Conservation (phyloP, 352 stramenopile genomes). For the Peronospora farinosa region DNA sequence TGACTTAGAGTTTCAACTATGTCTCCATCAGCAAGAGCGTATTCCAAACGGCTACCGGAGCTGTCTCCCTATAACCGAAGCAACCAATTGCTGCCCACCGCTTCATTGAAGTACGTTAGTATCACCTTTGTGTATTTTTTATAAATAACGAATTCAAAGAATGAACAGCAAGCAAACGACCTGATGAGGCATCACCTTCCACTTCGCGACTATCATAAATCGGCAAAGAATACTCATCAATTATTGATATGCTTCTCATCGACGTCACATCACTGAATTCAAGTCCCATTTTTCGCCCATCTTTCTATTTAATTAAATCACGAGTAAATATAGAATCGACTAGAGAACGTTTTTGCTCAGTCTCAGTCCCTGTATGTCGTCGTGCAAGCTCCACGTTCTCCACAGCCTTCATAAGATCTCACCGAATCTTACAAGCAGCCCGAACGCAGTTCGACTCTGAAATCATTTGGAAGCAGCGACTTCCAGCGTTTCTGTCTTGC, state of each 20-base stretch:
- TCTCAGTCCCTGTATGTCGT: conserved; percentile 17
- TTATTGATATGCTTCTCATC: conserved; percentile 27
- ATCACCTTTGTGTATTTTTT: neutral
- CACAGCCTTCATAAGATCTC: conserved; percentile 20
- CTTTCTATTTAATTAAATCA: too few species aligned
- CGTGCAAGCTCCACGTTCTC: conserved; percentile 21
- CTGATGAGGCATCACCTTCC: conserved; percentile 1
- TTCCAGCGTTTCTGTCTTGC: conserved; percentile 12
- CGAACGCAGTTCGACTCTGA: conserved; percentile 23
- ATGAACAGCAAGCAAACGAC: conserved; percentile 10
- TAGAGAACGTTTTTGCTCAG: conserved; percentile 7
- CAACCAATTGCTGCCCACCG: conserved; percentile 55
- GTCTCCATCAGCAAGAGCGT: conserved; percentile 37
- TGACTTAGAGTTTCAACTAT: too few species aligned
- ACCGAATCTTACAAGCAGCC: conserved; percentile 24
- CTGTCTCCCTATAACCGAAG: conserved; percentile 47
- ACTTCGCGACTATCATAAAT: conserved; percentile 6
- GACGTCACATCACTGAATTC: too few species aligned
- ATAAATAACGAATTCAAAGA: conserved; percentile 16
- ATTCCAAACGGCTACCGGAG: conserved; percentile 54
- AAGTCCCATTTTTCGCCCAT: too few species aligned
- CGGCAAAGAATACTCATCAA: conserved; percentile 45
- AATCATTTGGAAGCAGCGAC: conserved; percentile 21
- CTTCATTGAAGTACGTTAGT: conserved; percentile 33
- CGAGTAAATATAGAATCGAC: neutral